A percentile compares a stretch with the other conserved stretches of the same genome.
phyloP scores from a whole-genome alignment of 306 rosid genomes.

The Trifolium fragiferum region DNA sequence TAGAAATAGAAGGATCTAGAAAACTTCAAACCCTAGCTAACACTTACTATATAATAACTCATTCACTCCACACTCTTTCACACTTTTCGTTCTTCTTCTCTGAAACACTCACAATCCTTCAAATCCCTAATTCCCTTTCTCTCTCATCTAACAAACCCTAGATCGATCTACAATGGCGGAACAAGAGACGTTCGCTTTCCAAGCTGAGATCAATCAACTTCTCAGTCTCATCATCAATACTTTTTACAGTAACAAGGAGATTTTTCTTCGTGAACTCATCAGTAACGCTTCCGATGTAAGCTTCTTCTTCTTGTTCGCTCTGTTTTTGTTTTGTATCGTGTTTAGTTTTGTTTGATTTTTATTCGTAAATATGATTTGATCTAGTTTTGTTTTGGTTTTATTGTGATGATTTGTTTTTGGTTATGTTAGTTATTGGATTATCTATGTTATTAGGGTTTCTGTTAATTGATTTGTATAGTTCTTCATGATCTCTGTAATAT shows the following conservation, averaged over 20 bases:
- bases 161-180: conserved; percentile 51
- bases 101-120: too few species aligned
- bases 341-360: not conserved
- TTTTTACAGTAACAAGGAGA: conserved; percentile 94
- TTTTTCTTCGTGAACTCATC: conserved; percentile 84
- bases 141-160: not conserved
- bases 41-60: conserved; percentile 1
- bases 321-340: not conserved
- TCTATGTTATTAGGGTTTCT: not conserved
- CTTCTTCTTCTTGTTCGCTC: not conserved
- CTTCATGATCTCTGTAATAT: not conserved
- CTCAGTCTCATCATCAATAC: conserved; percentile 90
- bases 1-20: conserved; percentile 40
- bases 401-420: not conserved
- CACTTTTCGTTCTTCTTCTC: not conserved
- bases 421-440: not conserved
- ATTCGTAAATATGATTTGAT: not conserved
- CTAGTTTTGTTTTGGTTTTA: not conserved
- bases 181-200: conserved; percentile 81
- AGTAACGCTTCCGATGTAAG: conserved; percentile 83
- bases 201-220: conserved; percentile 96
- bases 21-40: conserved; percentile 34
- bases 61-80: not conserved
- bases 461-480: not conserved
- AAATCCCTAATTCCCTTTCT: conserved; percentile 1